Evolutionary conservation across 2,329 filamentous ascomycete species (phyloP).

Genomic region (Claviceps fusiformis): DNA sequence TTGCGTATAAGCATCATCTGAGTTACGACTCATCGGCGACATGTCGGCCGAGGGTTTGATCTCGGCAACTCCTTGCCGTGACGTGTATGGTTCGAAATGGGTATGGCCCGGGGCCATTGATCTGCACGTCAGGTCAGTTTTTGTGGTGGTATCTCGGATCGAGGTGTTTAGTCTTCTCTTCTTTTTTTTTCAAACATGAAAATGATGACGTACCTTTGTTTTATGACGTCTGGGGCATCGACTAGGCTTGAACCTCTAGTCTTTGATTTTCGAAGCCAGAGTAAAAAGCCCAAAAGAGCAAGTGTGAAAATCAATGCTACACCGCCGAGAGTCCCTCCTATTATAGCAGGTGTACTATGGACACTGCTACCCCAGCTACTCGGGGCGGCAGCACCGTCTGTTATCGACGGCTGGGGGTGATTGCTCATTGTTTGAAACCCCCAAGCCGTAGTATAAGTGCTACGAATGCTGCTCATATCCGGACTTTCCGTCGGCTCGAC

Average conservation of each 20-base stretch:
- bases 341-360: constrained; percentile 33
- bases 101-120: constrained; percentile 14
- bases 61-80: constrained; percentile 15
- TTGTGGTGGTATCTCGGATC: not conserved
- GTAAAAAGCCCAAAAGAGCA: constrained; percentile 27
- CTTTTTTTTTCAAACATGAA: not conserved
- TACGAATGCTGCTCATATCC: not conserved
- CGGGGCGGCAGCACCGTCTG: constrained; percentile 14
- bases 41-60: not conserved
- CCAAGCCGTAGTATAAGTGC: not conserved
- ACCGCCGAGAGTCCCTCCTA: constrained; percentile 41
- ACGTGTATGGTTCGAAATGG: constrained; percentile 16
- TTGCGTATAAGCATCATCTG: constrained; percentile 4
- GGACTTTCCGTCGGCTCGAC: constrained; percentile 9
- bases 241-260: not conserved
- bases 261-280: constrained; percentile 23
- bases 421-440: not conserved
- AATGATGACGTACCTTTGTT: constrained; percentile 24
- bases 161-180: not conserved
- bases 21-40: constrained; percentile 6
- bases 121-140: constrained; percentile 14
- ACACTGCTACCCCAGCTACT: constrained; percentile 14
- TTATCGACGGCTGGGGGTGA: constrained; percentile 8
- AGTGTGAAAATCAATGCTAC: constrained; percentile 31
- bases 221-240: constrained; percentile 19